Evolutionary conservation across 2,329 filamentous ascomycete genomes (phyloP), one percentile per base, ranked within the genome.

Genomic region (Onygenales sp.): DNA sequence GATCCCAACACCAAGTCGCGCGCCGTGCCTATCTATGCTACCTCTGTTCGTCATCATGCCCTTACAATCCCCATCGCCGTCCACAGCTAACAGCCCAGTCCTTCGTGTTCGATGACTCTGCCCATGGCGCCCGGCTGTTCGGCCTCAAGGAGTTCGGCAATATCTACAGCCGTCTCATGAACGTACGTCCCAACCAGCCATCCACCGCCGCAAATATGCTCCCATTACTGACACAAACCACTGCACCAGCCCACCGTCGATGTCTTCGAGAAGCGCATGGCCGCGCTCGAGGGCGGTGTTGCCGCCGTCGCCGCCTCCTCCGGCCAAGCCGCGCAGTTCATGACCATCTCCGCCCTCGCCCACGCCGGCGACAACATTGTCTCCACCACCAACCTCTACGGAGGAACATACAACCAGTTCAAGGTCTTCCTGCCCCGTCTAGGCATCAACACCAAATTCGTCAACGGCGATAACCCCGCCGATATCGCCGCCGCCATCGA

Each of bases 131-230:
- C 53, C 85, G 90, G 69, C 85, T 98, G 43, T 98, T 98, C 68
- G 88, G 89, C 67, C 87, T 98, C 71, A 94, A 97, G 76, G 90
- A 97, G 74, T 87, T 89, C 64, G 93, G 91, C 73, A 97, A 97
- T 75, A 95, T 97, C 71, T 98, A 98, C 79, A 93, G 86, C 70
- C 89, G 93, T 59, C 90, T 98, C 64, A 89, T 88, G 86, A 96
- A 97, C 73, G 87, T 89, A 66, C 66, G 81, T 72, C 11, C 14
- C n/a, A 2, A 46, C 35, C 36, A 39, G 9, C 36, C 36, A 39
- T 39, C 13, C 9, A 13, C 5, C 9, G 5, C 3, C 9, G 8
- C 10, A 33, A 11, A 3, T 3, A 46, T 17, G 17, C 17, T 2
- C 17, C 17, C 2, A 17, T 49, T 44, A 21, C 42, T 46, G 27